Evolutionary conservation across 1,284 basidiomycete genomes (phyloP).

Genomic region (Fistulina hepatica): DNA sequence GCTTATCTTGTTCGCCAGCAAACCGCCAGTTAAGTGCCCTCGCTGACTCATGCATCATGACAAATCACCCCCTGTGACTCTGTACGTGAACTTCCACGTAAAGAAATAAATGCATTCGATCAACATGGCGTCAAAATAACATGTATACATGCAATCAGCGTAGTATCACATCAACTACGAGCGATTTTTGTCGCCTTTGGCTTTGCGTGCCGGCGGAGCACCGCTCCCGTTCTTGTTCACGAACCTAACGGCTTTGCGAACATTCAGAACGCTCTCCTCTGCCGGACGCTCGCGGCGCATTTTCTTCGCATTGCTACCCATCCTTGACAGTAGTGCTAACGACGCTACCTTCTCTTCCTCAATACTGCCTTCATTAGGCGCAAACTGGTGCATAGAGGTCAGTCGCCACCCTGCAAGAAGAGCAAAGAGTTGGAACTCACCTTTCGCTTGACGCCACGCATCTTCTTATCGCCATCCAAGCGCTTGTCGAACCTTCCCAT

Average conservation of each 20-base stretch:
- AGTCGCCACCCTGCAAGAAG: constrained; percentile 2
- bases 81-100: no score
- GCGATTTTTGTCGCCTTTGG: no score
- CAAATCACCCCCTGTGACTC: no score
- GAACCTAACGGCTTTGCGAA: constrained; percentile 78
- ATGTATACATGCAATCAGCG: no score
- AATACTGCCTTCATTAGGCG: constrained; percentile 61
- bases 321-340: constrained; percentile 63
- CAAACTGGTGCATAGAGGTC: constrained; percentile 45
- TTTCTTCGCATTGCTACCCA: constrained; percentile 65
- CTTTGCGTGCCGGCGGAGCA: constrained; percentile 46
- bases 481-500: constrained; percentile 89
- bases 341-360: constrained; percentile 63
- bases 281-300: constrained; percentile 40
- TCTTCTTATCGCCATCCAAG: constrained; percentile 85
- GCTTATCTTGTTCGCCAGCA: no score
- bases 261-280: constrained; percentile 56
- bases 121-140: no score
- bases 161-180: no score
- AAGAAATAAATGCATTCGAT: no score
- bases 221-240: constrained; percentile 62
- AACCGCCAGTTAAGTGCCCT: no score
- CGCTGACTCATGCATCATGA: no score
- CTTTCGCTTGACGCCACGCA: constrained; percentile 87
- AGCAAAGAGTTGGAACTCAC: constrained; percentile 29